Evolutionary conservation across 768 basidiomycete genomes (phyloP).

Genomic region (Coprinopsis sp.): DNA sequence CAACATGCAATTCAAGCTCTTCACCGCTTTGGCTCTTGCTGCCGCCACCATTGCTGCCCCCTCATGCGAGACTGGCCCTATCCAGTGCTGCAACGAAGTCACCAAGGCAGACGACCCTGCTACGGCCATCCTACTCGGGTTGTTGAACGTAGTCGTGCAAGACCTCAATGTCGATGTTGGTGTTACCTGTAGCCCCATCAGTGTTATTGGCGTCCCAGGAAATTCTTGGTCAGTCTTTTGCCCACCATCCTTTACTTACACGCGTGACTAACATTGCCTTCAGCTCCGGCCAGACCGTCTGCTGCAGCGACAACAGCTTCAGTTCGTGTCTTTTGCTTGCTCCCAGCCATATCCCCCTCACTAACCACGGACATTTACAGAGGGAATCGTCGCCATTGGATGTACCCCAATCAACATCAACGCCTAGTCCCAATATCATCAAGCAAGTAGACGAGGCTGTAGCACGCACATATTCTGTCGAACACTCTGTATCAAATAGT

Average conservation of each 20-base stretch:
- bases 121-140: conserved; percentile 9
- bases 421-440: too few species aligned
- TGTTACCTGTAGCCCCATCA: conserved; percentile 25
- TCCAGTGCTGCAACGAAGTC: conserved; percentile 8
- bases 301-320: conserved; percentile 6
- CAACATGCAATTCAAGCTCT: conserved; percentile 14
- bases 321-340: background rate
- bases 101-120: conserved; percentile 8
- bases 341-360: background rate
- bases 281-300: conserved; percentile 6
- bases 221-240: conserved; percentile 18
- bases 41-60: background rate
- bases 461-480: too few species aligned
- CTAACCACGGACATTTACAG: too few species aligned
- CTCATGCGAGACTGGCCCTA: conserved; percentile 1
- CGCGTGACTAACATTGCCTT: background rate
- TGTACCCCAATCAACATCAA: conserved; percentile 15
- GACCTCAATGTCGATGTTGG: conserved; percentile 22
- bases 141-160: conserved; percentile 16
- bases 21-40: conserved; percentile 1
- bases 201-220: conserved; percentile 19
- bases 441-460: too few species aligned
- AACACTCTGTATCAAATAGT: too few species aligned
- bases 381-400: conserved; percentile 12
- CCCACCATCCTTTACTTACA: background rate